Base-by-base conservation (phyloP, 495 filamentous ascomycete genomes). In the Aspergillus sclerotiicarbonarius region DNA sequence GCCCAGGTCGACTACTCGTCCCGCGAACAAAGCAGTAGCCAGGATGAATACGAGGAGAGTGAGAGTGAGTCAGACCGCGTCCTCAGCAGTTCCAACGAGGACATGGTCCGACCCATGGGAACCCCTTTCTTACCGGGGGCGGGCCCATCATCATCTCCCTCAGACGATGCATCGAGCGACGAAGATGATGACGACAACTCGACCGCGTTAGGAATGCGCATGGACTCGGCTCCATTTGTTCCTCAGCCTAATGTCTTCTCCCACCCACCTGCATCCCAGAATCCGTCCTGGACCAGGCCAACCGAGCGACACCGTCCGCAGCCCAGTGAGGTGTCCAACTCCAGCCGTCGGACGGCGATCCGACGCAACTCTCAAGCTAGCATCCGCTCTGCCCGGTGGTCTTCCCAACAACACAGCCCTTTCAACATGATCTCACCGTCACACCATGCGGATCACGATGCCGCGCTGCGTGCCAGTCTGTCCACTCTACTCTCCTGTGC, bases 401-500 rank as follows among this genome's bases (percentile, higher is more conserved):
- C 62, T 4, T 64, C 64, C 10, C 70, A 67, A n/a, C 73, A 76
- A 30, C 79, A 82, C 58, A 80, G 77, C 43, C 80, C 80, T 12
- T 82, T 78, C 65, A 81, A 79, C 65, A 81, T 87, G 65, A 84
- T 91, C 58, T 87, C 89, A 1, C 89, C 92, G 2, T 85, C 87
- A 4, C 84, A 90, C 65, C 87, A 88, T 59, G 84, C 89, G 21
- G 92, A 96, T 54, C 91, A 97, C 62, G 94, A 98, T 68, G 93
- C 91, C 21, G 94, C 92, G 0, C 83, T 98, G 1, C 86, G 94
- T 37, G 91, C 94, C 7, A 95, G 90, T 55, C 79, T 98, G 4
- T 96, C 92, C 7, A 98, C 94, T 3, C 83, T 98, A n/a, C 83
- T 98, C 5, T 96, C 91, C 43, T 92, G 90, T 67, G 94, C 90